These are phyloP conservation scores for Gastrolobium villosum DNA, from an alignment of 306 rosid genomes.

Conservation along the genomic window DNA sequence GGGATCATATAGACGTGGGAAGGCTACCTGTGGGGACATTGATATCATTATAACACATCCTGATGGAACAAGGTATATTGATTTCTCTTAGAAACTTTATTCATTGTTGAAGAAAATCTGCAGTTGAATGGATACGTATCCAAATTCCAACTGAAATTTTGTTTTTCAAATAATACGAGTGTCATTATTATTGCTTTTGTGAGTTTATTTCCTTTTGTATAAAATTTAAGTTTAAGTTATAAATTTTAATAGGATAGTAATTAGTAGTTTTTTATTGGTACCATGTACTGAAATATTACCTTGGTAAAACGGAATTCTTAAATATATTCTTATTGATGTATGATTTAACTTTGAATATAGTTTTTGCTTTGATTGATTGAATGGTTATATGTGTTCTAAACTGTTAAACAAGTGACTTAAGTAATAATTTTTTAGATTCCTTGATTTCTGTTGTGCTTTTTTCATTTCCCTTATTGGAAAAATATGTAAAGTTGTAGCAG, in stretches of 20 bases:
- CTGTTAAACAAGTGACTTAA: not conserved
- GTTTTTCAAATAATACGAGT: slow-evolving; percentile 5
- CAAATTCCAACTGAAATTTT: not conserved
- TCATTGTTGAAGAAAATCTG: slow-evolving; percentile 23
- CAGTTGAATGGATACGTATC: not conserved
- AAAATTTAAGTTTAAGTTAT: not conserved
- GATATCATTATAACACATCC: slow-evolving; percentile 92
- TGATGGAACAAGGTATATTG: slow-evolving; percentile 81
- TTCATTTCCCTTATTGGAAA: not conserved
- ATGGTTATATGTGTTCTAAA: not conserved
- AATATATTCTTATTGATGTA: slow-evolving; percentile 10
- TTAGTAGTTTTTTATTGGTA: not conserved
- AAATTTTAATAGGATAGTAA: not conserved
- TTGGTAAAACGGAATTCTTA: not conserved
- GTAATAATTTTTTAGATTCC: not conserved
- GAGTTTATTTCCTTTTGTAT: not conserved
- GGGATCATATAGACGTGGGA: slow-evolving; percentile 95
- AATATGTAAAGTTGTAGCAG: not conserved
- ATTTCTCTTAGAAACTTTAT: slow-evolving; percentile 16
- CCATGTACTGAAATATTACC: not conserved
- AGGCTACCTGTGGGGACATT: slow-evolving; percentile 94
- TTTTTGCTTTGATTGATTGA: slow-evolving; percentile 38
- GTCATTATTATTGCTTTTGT: slow-evolving; percentile 2
- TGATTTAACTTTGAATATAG: not conserved
- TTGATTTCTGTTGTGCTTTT: not conserved